Conservation (phyloP, 495 filamentous ascomycete genomes). For the Penicillium parvum region DNA sequence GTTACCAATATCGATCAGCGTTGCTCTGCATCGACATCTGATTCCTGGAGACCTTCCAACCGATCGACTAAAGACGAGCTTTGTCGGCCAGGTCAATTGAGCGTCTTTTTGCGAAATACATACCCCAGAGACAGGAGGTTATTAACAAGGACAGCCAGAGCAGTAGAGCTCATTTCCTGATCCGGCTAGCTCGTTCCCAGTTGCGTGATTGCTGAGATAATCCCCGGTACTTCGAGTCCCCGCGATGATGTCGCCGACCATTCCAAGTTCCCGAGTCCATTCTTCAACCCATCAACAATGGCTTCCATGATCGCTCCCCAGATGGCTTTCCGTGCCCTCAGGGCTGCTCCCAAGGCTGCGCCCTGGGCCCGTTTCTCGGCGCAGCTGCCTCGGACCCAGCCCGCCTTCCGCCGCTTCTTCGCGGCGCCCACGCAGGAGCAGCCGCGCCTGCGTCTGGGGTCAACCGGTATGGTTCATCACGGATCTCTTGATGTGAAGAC, state of each 20-base stretch:
- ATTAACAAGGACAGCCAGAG: no score
- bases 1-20: no score
- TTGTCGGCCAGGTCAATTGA: no score
- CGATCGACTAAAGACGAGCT: no score
- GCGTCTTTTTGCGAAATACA: no score
- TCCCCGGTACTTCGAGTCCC: no score
- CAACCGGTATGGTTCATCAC: conserved; percentile 33
- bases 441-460: conserved; percentile 57
- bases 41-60: no score
- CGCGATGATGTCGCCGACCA: conserved; percentile 8
- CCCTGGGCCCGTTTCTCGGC: conserved; percentile 22
- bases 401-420: conserved; percentile 31
- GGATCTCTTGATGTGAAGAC: neutral
- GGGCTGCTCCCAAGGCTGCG: conserved; percentile 21
- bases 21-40: no score
- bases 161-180: conserved; percentile 1
- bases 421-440: conserved; percentile 42
- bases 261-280: neutral
- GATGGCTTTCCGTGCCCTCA: conserved; percentile 25
- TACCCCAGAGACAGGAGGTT: no score
- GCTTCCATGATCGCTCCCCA: conserved; percentile 24
- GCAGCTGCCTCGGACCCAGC: conserved; percentile 24
- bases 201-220: conserved; percentile 13
- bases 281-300: conserved; percentile 10
- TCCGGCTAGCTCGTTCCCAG: neutral